Base-by-base conservation (phyloP, 1,284 basidiomycete genomes). In the Apiotrichum laibachii region DNA sequence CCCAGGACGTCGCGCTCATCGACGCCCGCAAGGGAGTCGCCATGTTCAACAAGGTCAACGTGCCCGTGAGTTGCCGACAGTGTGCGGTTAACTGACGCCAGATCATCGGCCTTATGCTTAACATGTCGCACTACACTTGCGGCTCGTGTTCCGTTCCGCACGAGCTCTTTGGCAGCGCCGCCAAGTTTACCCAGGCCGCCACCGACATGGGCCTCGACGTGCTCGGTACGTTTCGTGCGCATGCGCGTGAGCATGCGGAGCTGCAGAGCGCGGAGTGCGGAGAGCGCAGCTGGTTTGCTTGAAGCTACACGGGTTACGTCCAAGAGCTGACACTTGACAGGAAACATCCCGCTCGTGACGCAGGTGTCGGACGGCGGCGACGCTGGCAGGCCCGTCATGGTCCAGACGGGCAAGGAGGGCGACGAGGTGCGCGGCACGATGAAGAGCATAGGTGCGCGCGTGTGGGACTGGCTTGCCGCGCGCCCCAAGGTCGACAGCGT, bases 21-120 rank as follows among this genome's bases (percentile, higher is more conserved):
- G 95, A 99, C 71, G 92, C 94, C 1, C 84, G 90, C 53, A 95
- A 96, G 69, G 94, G 96, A 0, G 88, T 98, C 15, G 83, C 87
- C 15, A 97, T 97, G 91, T 90, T 98, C 72, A 83, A 85, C 56
- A 98, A 97, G 77, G 84, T 97, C 21, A 83, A 84, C 21, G 87
- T 97, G 1, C 94, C 94, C 0, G 92, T 94, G 51, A 58, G 78
- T 66, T 8, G 9, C 15, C 40, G 15, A 8, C 21, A n/a, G 34
- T 15, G 21, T 1, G 11, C 13, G 16, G n/a, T n/a, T 21, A 22
- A 22, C 43, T 48, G 46, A 54, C 48, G 5, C 5, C 67, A 96
- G 92, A 89, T 97, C 58, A 85, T 86, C 2, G 95, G 95, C 1
- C 82, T 94, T 5, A 79, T 98, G 0, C 85, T 99, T 53, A 98